Conservation (phyloP, 768 basidiomycete genomes). For the Suillus subluteus region DNA sequence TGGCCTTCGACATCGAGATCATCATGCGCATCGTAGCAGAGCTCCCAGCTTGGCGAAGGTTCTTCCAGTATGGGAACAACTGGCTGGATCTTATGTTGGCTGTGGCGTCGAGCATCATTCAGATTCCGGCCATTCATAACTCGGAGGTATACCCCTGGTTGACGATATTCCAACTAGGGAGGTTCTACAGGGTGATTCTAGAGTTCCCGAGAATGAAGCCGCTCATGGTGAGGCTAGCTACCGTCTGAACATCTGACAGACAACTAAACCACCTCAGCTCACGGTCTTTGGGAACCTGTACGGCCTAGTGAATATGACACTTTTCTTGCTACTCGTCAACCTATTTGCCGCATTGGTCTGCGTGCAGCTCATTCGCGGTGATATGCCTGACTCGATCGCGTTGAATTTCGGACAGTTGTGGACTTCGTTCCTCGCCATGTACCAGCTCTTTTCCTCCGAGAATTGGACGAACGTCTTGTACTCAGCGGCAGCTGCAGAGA, state of each 20-base stretch:
- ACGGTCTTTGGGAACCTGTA: slow-evolving; percentile 92
- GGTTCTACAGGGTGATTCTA: slow-evolving; percentile 93
- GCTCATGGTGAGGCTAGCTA: slow-evolving; percentile 58
- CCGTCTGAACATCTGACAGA: slow-evolving; percentile 9
- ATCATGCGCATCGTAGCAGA: slow-evolving; percentile 68
- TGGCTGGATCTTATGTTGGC: slow-evolving; percentile 79
- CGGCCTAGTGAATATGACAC: slow-evolving; percentile 87
- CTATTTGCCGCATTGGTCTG: slow-evolving; percentile 82
- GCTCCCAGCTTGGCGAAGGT: slow-evolving; percentile 82
- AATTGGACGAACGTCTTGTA: slow-evolving; percentile 89
- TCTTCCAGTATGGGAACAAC: slow-evolving; percentile 65
- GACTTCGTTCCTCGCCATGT: slow-evolving; percentile 85
- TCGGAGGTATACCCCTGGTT: slow-evolving; percentile 83
- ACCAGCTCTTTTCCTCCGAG: slow-evolving; percentile 90
- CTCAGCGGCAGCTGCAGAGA: slow-evolving; percentile 60
- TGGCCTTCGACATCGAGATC: slow-evolving; percentile 90
- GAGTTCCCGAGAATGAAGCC: slow-evolving; percentile 90
- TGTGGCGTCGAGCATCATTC: slow-evolving; percentile 74
- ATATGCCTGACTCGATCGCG: slow-evolving; percentile 52
- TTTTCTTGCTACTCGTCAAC: slow-evolving; percentile 89
- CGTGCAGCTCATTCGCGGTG: slow-evolving; percentile 85
- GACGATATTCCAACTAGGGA: slow-evolving; percentile 80
- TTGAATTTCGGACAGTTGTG: slow-evolving; percentile 85
- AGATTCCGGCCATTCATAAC: slow-evolving; percentile 75
- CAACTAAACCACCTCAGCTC: slow-evolving; percentile 46